Conservation (phyloP, 129 eudicot genomes). For the Flaveria ramosissima region DNA sequence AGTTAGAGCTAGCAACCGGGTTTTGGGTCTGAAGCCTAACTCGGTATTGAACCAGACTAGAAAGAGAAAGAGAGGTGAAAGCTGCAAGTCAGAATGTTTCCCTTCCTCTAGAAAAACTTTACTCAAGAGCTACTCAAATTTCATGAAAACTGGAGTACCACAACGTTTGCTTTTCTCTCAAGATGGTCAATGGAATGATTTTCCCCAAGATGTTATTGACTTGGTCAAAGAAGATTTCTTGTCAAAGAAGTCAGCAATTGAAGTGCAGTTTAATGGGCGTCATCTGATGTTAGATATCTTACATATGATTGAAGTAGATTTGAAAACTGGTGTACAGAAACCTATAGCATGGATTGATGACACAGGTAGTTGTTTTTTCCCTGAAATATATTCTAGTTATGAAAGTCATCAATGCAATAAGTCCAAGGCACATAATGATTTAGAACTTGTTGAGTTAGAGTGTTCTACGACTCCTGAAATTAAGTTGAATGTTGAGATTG, state of each 20-base stretch:
- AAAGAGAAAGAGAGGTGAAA: constrained; percentile 57
- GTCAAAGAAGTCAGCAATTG: constrained; percentile 45
- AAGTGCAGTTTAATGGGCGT: constrained; percentile 42
- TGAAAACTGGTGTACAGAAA: constrained; percentile 48
- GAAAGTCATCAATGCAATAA: constrained; percentile 36
- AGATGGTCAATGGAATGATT: constrained; percentile 59
- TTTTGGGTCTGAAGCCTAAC: constrained; percentile 18
- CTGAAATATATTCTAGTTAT: constrained; percentile 39
- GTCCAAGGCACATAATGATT: constrained; percentile 25
- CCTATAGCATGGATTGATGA: constrained; percentile 83
- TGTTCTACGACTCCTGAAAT: constrained; percentile 40
- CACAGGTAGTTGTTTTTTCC: constrained; percentile 55
- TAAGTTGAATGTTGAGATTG: constrained; percentile 61
- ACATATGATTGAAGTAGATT: constrained; percentile 56
- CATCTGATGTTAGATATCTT: constrained; percentile 49
- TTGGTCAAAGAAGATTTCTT: constrained; percentile 42
- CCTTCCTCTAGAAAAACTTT: constrained; percentile 31
- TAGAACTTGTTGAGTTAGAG: constrained; percentile 28
- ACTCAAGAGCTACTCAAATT: constrained; percentile 49
- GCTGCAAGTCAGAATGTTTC: constrained; percentile 31
- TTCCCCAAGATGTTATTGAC: constrained; percentile 42
- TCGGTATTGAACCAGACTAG: constrained; percentile 34
- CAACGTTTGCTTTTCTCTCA: constrained; percentile 53
- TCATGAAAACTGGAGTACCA: constrained; percentile 49
- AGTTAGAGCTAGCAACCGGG: constrained; percentile 30